Evolutionary conservation across 2,329 filamentous ascomycete species (phyloP).

Genomic region (Claviceps arundinis): DNA sequence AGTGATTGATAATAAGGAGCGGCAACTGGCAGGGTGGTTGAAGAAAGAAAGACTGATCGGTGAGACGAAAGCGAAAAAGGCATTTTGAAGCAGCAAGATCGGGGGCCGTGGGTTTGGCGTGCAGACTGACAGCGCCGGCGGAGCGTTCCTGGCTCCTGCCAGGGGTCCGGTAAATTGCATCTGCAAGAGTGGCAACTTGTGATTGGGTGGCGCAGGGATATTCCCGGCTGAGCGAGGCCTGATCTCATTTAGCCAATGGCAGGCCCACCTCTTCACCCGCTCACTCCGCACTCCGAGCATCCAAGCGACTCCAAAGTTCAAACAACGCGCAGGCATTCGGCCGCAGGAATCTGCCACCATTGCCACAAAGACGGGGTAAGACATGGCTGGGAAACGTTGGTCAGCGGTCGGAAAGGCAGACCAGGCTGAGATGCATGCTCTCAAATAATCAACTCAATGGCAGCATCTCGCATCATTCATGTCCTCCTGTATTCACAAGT

Average conservation of each 20-base stretch:
- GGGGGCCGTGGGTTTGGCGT: background rate
- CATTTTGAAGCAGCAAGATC: background rate
- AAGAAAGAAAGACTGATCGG: background rate
- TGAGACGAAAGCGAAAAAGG: constrained; percentile 9
- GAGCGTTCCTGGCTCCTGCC: background rate
- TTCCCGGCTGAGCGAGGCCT: background rate
- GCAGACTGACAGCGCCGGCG: too few species aligned
- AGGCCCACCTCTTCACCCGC: background rate
- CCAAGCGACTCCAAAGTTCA: too few species aligned
- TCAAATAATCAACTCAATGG: too few species aligned
- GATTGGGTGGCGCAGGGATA: constrained; percentile 7
- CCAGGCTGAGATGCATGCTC: too few species aligned
- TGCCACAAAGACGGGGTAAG: too few species aligned
- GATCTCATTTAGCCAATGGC: background rate
- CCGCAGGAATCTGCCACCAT: too few species aligned
- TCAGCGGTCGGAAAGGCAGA: too few species aligned
- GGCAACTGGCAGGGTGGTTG: constrained; percentile 12
- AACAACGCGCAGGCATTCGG: too few species aligned
- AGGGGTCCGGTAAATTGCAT: constrained; percentile 9
- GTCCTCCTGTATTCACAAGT: too few species aligned
- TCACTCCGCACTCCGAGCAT: background rate
- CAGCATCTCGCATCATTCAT: too few species aligned
- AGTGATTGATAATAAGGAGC: constrained; percentile 9
- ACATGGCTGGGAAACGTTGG: too few species aligned
- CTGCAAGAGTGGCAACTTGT: background rate